These are phyloP conservation scores for Geosmithia putterillii DNA, from an alignment of 2,329 filamentous ascomycete species.

Conservation along the genomic window DNA sequence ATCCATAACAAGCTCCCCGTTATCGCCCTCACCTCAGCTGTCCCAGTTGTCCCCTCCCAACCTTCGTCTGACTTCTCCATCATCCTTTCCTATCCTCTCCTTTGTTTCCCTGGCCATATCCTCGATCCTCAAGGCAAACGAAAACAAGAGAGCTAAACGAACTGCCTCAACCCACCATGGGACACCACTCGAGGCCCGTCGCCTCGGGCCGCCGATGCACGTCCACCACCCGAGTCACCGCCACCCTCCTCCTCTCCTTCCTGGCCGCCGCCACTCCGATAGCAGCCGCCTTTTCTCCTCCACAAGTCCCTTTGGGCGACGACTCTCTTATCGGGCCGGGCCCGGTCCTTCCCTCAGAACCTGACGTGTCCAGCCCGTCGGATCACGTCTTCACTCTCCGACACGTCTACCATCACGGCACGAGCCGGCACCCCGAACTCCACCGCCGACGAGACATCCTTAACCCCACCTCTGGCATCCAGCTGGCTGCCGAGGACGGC, in stretches of 20 bases:
- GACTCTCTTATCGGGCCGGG: constrained; percentile 2
- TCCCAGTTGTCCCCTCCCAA: neutral
- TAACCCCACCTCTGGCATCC: constrained; percentile 39
- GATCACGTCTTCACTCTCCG: constrained; percentile 58
- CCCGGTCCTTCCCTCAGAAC: constrained; percentile 1
- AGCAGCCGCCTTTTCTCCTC: constrained; percentile 24
- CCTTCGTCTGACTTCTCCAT: neutral
- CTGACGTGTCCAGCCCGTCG: constrained; percentile 18
- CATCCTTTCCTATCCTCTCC: neutral
- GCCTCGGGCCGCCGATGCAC: constrained; percentile 23
- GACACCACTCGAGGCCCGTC: constrained; percentile 1
- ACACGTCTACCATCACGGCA: constrained; percentile 89
- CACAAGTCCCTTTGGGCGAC: constrained; percentile 1
- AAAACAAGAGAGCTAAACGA: neutral
- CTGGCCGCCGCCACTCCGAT: constrained; percentile 43
- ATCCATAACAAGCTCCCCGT: constrained; percentile 1
- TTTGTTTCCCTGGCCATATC: neutral
- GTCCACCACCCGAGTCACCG: constrained; percentile 52
- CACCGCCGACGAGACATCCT: constrained; percentile 65
- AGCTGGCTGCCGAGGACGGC: constrained; percentile 48
- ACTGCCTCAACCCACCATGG: constrained; percentile 1
- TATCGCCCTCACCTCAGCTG: neutral
- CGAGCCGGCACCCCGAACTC: constrained; percentile 62
- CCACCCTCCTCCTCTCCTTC: constrained; percentile 52
- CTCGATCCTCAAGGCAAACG: neutral